Base-by-base conservation (phyloP, 495 filamentous ascomycete genomes). In the Lasiosphaeriaceae sp. region DNA sequence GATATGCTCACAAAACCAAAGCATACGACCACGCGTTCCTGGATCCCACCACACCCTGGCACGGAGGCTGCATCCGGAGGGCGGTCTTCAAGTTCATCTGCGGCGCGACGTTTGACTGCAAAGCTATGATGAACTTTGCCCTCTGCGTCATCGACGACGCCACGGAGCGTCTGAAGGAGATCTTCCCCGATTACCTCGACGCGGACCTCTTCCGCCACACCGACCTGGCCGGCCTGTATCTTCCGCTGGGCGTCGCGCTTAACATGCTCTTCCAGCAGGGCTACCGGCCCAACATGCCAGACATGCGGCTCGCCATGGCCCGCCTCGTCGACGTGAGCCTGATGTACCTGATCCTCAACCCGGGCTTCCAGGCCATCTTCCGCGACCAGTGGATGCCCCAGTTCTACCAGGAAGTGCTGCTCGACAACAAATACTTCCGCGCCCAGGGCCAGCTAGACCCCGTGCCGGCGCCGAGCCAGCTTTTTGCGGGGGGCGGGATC, bases 291-390 rank as follows among this genome's bases (percentile, higher is more conserved):
- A 35, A 31, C 35, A 55, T 64, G 31, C 12, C 20, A 1, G n/a
- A 19, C n/a, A 46, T 67, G 29, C 55, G 62, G 5, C 31, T 52
- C 14, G 61, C 54, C 31, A 55, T 66, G 58, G 56, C 61, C 2
- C 43, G 45, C n/a, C 41, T 67, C 0, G n/a, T 63, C 0, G 65
- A 67, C 39, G 52, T 29, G 20, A 11, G 23, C 3, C 2, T 65
- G 2, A 17, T 63, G 52, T 54, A 53, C 7, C 57, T 67, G 22
- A 22, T 50, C 2, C 8, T 55, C 2, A 61, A 65, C 51, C n/a
- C 16, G 1, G 49, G n/a, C 20, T 67, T 67, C 49, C 14, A 9
- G 2, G 4, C 3, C n/a, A 1, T 6, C 12, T 44, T 53, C 37
- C 3, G 2, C 14, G 6, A 17, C n/a, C 11, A 26, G 12, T 53